These are phyloP conservation scores for Juglanconis oblonga DNA, from an alignment of 2,329 filamentous ascomycete genomes.

Conservation along the genomic window DNA sequence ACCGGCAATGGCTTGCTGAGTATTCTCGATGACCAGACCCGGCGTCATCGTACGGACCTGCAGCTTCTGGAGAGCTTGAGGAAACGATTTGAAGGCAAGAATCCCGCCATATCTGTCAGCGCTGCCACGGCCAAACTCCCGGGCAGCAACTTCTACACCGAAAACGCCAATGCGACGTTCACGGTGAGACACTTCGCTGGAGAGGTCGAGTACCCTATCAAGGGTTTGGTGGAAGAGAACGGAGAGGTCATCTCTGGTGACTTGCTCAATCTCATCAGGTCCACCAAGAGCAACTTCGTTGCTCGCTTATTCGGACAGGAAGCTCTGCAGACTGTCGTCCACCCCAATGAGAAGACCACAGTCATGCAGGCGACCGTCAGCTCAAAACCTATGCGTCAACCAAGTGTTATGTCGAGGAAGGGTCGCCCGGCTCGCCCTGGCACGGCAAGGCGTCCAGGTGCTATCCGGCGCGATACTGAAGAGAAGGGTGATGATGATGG, in stretches of 20 bases:
- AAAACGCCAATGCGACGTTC: conserved; percentile 77
- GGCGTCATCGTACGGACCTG: conserved; percentile 80
- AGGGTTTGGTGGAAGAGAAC: conserved; percentile 88
- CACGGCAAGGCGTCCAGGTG: conserved; percentile 31
- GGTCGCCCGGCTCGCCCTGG: conserved; percentile 43
- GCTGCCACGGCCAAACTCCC: conserved; percentile 73
- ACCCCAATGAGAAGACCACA: conserved; percentile 83
- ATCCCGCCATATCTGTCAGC: conserved; percentile 80
- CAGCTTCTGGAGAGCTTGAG: conserved; percentile 88
- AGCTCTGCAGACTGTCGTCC: conserved; percentile 85
- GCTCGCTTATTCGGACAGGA: conserved; percentile 93
- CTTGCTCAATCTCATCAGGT: conserved; percentile 88
- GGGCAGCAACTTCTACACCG: conserved; percentile 85
- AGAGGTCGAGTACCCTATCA: conserved; percentile 89
- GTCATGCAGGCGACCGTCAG: conserved; percentile 96
- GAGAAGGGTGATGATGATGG: conserved; percentile 46
- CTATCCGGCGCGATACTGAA: conserved; percentile 20
- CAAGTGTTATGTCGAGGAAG: conserved; percentile 86
- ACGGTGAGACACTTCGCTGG: conserved; percentile 94
- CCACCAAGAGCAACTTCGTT: conserved; percentile 85
- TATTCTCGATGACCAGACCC: conserved; percentile 94
- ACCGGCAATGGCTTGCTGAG: conserved; percentile 87
- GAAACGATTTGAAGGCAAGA: conserved; percentile 93
- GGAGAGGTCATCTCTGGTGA: conserved; percentile 95
- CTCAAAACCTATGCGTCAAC: conserved; percentile 88